phyloP scores from a whole-genome alignment of 2,329 filamentous ascomycete species.

The Xylaria sp. region DNA sequence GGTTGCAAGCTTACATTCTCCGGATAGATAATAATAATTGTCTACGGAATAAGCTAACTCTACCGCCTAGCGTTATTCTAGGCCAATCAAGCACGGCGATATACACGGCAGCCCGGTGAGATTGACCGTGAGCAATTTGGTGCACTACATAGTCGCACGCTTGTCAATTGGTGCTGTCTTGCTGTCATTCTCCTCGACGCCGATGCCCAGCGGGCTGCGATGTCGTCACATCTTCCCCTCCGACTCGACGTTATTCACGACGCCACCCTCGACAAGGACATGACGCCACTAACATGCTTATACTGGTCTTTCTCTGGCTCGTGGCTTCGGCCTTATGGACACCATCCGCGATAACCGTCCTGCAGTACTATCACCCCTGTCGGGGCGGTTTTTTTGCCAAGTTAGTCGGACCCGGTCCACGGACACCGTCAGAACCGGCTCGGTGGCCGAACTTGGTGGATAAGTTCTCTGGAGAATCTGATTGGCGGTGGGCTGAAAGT shows the following conservation, averaged over 20 bases:
- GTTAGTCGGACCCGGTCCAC: background rate
- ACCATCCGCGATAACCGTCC: background rate
- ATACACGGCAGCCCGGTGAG: conserved; percentile 63
- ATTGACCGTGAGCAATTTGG: conserved; percentile 65
- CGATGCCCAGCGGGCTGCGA: conserved; percentile 49
- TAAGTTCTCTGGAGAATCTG: background rate
- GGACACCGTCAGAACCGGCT: conserved; percentile 13
- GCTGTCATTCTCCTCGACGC: conserved; percentile 60
- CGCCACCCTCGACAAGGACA: conserved; percentile 41
- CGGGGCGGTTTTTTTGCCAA: background rate
- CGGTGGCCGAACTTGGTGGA: conserved; percentile 5
- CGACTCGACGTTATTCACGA: conserved; percentile 40
- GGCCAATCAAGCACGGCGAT: conserved; percentile 52
- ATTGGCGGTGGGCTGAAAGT: conserved; percentile 2
- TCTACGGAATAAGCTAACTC: too few species aligned
- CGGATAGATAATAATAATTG: too few species aligned
- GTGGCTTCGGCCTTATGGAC: conserved; percentile 9
- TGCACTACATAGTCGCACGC: conserved; percentile 56
- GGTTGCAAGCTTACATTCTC: too few species aligned
- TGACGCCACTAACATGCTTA: conserved; percentile 28
- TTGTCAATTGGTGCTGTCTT: conserved; percentile 60
- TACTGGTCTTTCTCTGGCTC: conserved; percentile 1
- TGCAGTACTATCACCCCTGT: background rate
- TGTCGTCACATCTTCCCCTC: conserved; percentile 48
- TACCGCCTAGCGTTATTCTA: background rate